A percentile compares a stretch with the other conserved stretches of the same genome.
phyloP scores from a whole-genome alignment of 2,329 filamentous ascomycete species.

The Colletotrichum siamense region DNA sequence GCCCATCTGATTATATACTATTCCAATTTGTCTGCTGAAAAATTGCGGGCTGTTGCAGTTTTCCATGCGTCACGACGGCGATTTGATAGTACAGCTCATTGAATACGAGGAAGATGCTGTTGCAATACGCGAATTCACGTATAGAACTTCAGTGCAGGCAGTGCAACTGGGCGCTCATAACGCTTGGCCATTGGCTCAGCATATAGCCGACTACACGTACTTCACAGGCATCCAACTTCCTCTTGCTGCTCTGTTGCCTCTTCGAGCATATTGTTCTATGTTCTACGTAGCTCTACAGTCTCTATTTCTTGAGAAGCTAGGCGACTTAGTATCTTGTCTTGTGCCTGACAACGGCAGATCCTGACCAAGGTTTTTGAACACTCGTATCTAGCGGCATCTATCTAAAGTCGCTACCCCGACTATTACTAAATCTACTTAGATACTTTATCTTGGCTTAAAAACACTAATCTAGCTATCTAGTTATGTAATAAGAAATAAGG shows the following conservation, averaged over 20 bases:
- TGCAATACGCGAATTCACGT: background rate
- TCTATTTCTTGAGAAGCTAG: background rate
- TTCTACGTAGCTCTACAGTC: background rate
- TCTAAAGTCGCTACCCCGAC: background rate
- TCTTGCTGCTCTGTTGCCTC: background rate
- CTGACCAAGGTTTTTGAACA: background rate
- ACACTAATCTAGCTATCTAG: background rate
- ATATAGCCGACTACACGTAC: background rate
- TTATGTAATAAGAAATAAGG: background rate
- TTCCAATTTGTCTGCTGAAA: background rate
- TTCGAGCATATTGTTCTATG: background rate
- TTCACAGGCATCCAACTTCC: too few relatives aligned
- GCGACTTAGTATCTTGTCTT: background rate
- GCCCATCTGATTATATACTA: background rate
- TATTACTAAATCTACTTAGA: background rate
- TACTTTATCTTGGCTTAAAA: background rate
- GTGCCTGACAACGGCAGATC: background rate
- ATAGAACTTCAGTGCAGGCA: background rate
- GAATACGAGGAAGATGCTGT: background rate
- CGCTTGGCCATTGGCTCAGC: background rate
- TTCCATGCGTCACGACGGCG: background rate
- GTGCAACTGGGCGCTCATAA: background rate
- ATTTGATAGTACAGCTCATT: background rate
- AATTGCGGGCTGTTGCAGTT: background rate
- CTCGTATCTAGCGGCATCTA: background rate